phyloP scores from a whole-genome alignment of 176 grass and related monocot genomes.

The Aegilops bicornis region DNA sequence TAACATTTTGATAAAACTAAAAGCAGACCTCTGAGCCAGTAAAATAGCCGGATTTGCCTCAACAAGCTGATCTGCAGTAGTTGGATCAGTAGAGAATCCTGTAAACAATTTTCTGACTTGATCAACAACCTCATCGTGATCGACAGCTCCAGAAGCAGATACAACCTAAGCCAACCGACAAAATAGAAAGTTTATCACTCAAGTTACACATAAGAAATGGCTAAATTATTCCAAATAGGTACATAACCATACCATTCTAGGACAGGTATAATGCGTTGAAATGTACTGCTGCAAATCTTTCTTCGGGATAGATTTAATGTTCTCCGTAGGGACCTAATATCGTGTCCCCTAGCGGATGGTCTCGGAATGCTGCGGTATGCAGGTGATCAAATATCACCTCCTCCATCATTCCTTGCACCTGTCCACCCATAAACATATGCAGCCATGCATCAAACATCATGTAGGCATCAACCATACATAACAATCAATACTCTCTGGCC shows the following conservation, averaged over 20 bases:
- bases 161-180: conserved; percentile 62
- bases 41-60: conserved; percentile 72
- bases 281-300: conserved; percentile 81
- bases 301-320: conserved; percentile 72
- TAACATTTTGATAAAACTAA: conserved; percentile 25
- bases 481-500: not conserved
- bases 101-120: conserved; percentile 74
- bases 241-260: conserved; percentile 69
- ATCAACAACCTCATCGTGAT: conserved; percentile 85
- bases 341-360: conserved; percentile 85
- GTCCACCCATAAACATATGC: conserved; percentile 38
- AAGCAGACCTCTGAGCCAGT: conserved; percentile 76
- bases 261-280: conserved; percentile 87
- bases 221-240: conserved; percentile 17
- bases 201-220: not conserved
- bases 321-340: conserved; percentile 95
- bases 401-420: conserved; percentile 92
- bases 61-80: conserved; percentile 82
- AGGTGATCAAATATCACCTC: conserved; percentile 99
- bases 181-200: not conserved
- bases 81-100: conserved; percentile 80
- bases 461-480: not conserved
- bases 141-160: conserved; percentile 84
- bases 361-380: conserved; percentile 81
- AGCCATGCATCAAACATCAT: conserved; percentile 26